phyloP scores from a whole-genome alignment of 106 monocot species.

The Hemerocallis citrina region DNA sequence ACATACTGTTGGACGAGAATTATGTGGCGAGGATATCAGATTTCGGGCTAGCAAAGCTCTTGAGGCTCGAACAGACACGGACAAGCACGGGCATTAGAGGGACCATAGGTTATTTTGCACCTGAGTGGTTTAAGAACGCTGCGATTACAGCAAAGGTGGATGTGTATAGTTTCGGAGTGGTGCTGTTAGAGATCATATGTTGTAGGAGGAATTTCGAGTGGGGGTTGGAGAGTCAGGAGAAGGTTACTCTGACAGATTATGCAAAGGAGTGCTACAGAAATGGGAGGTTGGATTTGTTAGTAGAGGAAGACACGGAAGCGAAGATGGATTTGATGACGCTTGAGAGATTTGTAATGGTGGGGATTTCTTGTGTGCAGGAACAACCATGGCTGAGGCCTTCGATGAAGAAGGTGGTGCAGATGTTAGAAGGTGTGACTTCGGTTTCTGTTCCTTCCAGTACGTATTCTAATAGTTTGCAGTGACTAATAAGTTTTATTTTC shows the following conservation, averaged over 20 bases:
- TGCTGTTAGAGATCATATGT: constrained; percentile 31
- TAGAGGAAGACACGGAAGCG: constrained; percentile 13
- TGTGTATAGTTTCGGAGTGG: constrained; percentile 48
- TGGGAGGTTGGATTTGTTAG: constrained; percentile 18
- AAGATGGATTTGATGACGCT: constrained; percentile 3
- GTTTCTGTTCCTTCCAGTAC: too few relatives aligned
- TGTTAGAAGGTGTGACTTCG: constrained; percentile 33
- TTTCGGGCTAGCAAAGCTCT: constrained; percentile 35
- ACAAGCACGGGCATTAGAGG: constrained; percentile 26
- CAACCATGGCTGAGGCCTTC: constrained; percentile 9
- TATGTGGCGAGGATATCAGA: constrained; percentile 20
- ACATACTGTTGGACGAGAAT: constrained; percentile 27
- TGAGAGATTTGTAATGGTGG: constrained; percentile 21
- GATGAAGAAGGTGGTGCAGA: constrained; percentile 26
- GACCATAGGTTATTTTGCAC: constrained; percentile 33
- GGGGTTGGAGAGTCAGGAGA: neutral
- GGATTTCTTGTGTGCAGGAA: constrained; percentile 13
- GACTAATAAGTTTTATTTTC: too few relatives aligned
- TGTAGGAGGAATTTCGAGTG: constrained; percentile 18
- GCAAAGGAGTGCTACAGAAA: constrained; percentile 3
- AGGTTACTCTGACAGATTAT: neutral
- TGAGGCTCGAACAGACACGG: constrained; percentile 5
- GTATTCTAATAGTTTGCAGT: too few relatives aligned
- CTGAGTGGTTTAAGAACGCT: constrained; percentile 28
- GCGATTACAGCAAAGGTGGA: constrained; percentile 34